Conservation (phyloP, 2,329 filamentous ascomycete species). For the Xylariaceae sp. region DNA sequence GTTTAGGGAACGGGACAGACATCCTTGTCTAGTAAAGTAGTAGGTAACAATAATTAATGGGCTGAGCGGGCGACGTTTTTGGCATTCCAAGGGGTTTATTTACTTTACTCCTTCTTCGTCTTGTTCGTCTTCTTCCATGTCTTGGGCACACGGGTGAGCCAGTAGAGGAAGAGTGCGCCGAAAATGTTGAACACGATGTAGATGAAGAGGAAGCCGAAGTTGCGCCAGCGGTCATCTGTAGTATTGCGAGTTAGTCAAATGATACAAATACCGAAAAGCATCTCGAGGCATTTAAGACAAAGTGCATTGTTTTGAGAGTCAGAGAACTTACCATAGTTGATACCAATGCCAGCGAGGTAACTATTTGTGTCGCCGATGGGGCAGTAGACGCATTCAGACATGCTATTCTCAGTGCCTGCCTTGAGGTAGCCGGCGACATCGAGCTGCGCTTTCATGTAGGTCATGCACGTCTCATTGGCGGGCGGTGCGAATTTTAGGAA, state of each 20-base stretch:
- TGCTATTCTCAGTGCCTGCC: slow-evolving; percentile 49
- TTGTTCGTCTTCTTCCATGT: slow-evolving; percentile 40
- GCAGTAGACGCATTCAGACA: slow-evolving; percentile 53
- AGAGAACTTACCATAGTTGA: slow-evolving; percentile 49
- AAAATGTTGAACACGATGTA: slow-evolving; percentile 63
- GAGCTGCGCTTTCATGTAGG: slow-evolving; percentile 61
- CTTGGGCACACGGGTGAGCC: slow-evolving; percentile 55
- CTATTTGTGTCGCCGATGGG: slow-evolving; percentile 45
- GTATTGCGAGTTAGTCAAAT: slow-evolving; percentile 23
- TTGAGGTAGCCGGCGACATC: slow-evolving; percentile 50
- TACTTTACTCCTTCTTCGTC: slow-evolving; percentile 37
- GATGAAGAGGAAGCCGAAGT: slow-evolving; percentile 61
- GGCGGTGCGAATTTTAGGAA: slow-evolving; percentile 67
- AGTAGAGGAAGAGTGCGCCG: slow-evolving; percentile 61
- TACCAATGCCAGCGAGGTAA: slow-evolving; percentile 47
- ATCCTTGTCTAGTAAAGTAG: neutral
- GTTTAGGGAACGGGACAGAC: neutral
- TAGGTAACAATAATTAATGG: neutral
- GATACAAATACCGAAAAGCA: too few relatives aligned
- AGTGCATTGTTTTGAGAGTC: too few relatives aligned
- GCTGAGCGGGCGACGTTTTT: too few relatives aligned
- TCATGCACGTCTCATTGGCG: slow-evolving; percentile 56
- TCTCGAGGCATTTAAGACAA: too few relatives aligned
- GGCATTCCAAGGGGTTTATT: neutral
- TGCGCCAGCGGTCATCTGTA: slow-evolving; percentile 57